A percentile compares a stretch with the other conserved stretches of the same genome.
Evolutionary conservation across 495 filamentous ascomycete species (phyloP).

Genomic region (Aspergillus carlsbadensis): DNA sequence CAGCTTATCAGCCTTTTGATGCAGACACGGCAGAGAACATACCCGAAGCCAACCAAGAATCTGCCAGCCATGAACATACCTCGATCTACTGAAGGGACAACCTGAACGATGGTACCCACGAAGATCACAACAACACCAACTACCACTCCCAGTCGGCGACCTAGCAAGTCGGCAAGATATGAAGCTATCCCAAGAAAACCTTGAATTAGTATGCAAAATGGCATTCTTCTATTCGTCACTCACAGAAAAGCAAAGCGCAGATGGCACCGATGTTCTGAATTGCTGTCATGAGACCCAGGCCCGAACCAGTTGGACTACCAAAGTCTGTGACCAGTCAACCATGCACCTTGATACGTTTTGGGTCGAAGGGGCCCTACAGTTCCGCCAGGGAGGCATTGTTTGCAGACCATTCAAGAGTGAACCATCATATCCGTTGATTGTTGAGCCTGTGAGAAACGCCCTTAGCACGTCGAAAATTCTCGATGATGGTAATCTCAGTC

Average conservation of each 20-base stretch:
- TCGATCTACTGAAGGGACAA: neutral
- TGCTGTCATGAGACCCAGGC: constrained; percentile 3
- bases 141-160: neutral
- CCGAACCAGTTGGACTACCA: neutral
- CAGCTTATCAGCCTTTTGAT: neutral
- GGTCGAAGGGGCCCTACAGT: neutral
- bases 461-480: too few species aligned
- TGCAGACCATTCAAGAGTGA: constrained; percentile 1
- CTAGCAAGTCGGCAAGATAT: constrained; percentile 1
- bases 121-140: neutral
- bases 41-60: constrained; percentile 8
- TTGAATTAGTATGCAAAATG: neutral
- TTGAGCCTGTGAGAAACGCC: neutral
- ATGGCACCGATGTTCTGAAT: constrained; percentile 4
- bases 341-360: neutral
- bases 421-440: constrained; percentile 7
- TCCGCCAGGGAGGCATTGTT: constrained; percentile 1
- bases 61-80: constrained; percentile 4
- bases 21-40: neutral
- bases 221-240: neutral
- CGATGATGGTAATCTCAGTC: neutral
- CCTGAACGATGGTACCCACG: neutral
- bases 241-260: constrained; percentile 4
- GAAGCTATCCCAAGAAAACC: neutral
- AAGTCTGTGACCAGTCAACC: neutral